phyloP scores from a whole-genome alignment of 1,284 basidiomycete genomes.

The Trametes versicolor region DNA sequence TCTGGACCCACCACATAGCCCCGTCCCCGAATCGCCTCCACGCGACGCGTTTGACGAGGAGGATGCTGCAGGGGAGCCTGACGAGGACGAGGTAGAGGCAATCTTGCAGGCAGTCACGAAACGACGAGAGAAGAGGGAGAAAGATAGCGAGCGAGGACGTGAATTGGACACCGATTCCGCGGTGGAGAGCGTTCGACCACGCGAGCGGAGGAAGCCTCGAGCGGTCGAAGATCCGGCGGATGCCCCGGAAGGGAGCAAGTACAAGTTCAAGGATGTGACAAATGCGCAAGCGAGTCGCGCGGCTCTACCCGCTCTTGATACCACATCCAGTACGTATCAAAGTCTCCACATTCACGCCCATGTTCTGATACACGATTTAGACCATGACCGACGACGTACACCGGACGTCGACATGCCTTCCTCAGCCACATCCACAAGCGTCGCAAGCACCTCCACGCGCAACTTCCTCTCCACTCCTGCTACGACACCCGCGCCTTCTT shows the following conservation, averaged over 20 bases:
- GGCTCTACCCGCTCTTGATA: conserved; percentile 50
- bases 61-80: conserved; percentile 50
- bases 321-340: conserved; percentile 41
- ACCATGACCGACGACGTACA: conserved; percentile 51
- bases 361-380: conserved; percentile 39
- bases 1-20: conserved; percentile 61
- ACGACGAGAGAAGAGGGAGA: conserved; percentile 49
- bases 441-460: conserved; percentile 47
- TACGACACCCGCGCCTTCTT: conserved; percentile 49
- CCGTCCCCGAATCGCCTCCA: conserved; percentile 72
- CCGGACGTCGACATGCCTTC: conserved; percentile 51
- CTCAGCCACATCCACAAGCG: conserved; percentile 45
- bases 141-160: conserved; percentile 45
- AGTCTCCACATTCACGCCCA: not conserved
- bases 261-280: conserved; percentile 71
- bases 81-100: conserved; percentile 45
- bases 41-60: conserved; percentile 68
- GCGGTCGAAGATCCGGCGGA: conserved; percentile 48
- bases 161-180: conserved; percentile 33
- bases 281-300: conserved; percentile 57
- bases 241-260: conserved; percentile 50
- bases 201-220: conserved; percentile 51
- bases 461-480: conserved; percentile 53
- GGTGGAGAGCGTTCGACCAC: conserved; percentile 36
- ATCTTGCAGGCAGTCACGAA: conserved; percentile 38